These are phyloP conservation scores for Camellia oleifera DNA, from an alignment of 179 eudicot species.

Conservation along the genomic window DNA sequence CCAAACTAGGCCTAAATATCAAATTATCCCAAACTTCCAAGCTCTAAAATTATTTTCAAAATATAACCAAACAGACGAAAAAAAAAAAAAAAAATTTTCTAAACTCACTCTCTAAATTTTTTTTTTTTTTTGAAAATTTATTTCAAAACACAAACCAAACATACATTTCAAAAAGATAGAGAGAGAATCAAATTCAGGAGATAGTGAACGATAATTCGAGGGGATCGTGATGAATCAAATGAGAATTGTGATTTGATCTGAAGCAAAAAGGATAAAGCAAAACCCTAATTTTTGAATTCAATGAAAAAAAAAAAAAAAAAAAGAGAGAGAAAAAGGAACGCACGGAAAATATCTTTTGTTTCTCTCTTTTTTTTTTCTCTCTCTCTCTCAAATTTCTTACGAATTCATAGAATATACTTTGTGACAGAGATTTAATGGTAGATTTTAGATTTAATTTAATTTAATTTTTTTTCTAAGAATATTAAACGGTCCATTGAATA, in stretches of 20 bases:
- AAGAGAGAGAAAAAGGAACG: not conserved
- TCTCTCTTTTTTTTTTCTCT: not conserved
- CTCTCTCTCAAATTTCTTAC: not conserved
- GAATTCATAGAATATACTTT: not conserved
- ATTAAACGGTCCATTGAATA: too few relatives aligned
- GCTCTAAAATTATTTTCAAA: too few relatives aligned
- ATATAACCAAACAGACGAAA: too few relatives aligned
- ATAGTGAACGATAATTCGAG: not conserved
- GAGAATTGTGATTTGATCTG: not conserved
- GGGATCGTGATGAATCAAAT: not conserved
- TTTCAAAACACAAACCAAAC: too few relatives aligned
- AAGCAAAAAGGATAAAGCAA: constrained; percentile 3
- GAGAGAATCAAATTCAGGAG: not conserved
- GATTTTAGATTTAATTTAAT: too few relatives aligned
- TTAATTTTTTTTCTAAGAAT: too few relatives aligned
- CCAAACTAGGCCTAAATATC: too few relatives aligned
- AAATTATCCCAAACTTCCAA: too few relatives aligned
- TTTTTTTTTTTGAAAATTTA: too few relatives aligned
- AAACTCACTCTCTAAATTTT: too few relatives aligned
- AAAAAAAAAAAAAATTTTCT: too few relatives aligned
- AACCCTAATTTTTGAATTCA: not conserved
- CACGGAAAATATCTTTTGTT: not conserved
- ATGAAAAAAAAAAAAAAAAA: too few relatives aligned
- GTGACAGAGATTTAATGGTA: not conserved
- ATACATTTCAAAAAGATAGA: not conserved